These are phyloP conservation scores for Lyophyllum shimeji DNA, from an alignment of 768 basidiomycete genomes.

Conservation along the genomic window DNA sequence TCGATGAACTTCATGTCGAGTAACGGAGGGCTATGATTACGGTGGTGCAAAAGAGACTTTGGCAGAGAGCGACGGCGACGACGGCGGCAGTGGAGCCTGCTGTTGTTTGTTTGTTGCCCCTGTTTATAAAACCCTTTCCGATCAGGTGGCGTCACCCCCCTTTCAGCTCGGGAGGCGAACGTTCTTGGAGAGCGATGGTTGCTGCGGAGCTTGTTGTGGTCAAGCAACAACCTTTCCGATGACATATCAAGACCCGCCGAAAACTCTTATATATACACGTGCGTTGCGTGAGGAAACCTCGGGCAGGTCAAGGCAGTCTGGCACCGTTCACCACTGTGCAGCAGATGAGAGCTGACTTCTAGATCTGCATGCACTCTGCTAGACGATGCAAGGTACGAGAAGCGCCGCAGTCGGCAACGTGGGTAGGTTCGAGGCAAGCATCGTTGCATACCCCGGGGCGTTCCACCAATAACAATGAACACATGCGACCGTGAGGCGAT, in stretches of 20 bases:
- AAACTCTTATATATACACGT: too few relatives aligned
- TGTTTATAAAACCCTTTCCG: neutral
- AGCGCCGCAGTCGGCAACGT: neutral
- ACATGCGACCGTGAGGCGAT: neutral
- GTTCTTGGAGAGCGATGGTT: neutral
- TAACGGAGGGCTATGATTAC: slow-evolving; percentile 4
- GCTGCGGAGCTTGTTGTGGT: too few relatives aligned
- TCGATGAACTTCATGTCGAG: slow-evolving; percentile 86
- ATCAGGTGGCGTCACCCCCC: slow-evolving; percentile 4
- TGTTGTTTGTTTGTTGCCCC: slow-evolving; percentile 16
- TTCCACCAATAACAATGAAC: neutral
- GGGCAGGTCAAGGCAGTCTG: too few relatives aligned
- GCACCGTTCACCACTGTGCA: too few relatives aligned
- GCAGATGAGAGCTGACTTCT: too few relatives aligned
- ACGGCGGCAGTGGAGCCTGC: neutral
- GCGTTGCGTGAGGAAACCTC: too few relatives aligned
- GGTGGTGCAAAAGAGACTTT: slow-evolving; percentile 7
- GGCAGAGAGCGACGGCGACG: neutral
- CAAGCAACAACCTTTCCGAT: too few relatives aligned
- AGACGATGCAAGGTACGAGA: too few relatives aligned
- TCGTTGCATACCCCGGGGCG: neutral
- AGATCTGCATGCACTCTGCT: too few relatives aligned
- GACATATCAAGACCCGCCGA: too few relatives aligned
- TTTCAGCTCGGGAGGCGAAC: neutral
- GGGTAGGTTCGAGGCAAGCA: neutral